Base-by-base conservation (phyloP, 176 grass and related monocot species). In the Leersia perrieri region DNA sequence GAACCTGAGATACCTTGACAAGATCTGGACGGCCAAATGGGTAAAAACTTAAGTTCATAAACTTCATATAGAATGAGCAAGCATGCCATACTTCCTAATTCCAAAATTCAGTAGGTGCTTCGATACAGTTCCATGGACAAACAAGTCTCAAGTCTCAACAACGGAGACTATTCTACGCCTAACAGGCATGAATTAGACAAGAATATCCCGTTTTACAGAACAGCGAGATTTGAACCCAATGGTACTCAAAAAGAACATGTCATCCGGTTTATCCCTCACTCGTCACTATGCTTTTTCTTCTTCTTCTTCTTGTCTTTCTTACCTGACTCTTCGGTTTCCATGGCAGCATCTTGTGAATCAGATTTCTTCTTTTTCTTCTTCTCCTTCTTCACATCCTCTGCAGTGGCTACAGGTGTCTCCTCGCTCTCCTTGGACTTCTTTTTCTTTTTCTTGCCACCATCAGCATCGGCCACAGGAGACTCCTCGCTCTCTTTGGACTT, bases 271-370 rank as follows among this genome's bases (percentile, higher is more conserved):
- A 25, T 74, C 31, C 3, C 35, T 80, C 55, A 85, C 63, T 84
- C 55, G 33, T 76, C 82, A 34, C 70, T 15, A 11, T 85, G 87
- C 36, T 16, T 87, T 32, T 85, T 89, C 47, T 84, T 88, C 40
- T 84, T 89, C 33, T 80, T 84, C 70, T 88, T 88, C 41, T 88
- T 85, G 25, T 84, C 76, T 32, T 85, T 89, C 58, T 85, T 89
- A 34, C 53, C 39, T 0, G 76, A 75, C 39, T 75, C 77, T 22
- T 81, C 82, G 1, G 49, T 84, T 69, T 84, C 62, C 84, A 83
- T 70, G 4, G 38, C 39, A 3, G 15, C 60, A 34, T 35, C 80
- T 18, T 79, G 41, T 33, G 31, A 35, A 20, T 45, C 86, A 31
- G 74, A 73, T 66, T 83, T 83, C 45, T 78, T 82, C 25, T 76